phyloP scores from a whole-genome alignment of 129 eudicot species.

The Saposhnikovia divaricata region DNA sequence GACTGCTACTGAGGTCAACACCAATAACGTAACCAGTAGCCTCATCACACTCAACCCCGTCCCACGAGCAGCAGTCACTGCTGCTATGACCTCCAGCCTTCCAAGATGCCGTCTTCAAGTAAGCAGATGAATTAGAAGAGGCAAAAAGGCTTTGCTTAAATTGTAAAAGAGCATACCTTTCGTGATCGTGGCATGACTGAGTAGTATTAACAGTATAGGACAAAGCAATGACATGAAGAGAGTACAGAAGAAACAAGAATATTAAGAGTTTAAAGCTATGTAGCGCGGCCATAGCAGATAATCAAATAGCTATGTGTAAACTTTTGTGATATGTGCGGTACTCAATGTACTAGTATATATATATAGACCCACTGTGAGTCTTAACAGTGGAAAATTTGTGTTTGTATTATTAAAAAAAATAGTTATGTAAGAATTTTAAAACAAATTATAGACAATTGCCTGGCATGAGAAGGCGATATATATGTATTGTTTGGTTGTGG shows the following conservation, averaged over 20 bases:
- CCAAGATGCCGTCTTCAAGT: constrained; percentile 12
- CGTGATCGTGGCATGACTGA: neutral
- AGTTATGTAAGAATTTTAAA: too few relatives aligned
- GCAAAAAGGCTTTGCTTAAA: constrained; percentile 12
- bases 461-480: too few relatives aligned
- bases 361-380: too few relatives aligned
- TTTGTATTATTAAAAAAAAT: too few relatives aligned
- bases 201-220: neutral
- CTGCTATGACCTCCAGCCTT: neutral
- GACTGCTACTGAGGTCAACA: constrained; percentile 19
- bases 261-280: neutral
- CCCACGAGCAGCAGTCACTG: constrained; percentile 14
- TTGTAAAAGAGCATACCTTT: constrained; percentile 8
- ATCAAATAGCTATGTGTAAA: too few relatives aligned
- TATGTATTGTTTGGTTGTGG: too few relatives aligned
- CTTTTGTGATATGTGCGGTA: too few relatives aligned
- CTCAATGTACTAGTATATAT: too few relatives aligned
- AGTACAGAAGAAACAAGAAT: neutral
- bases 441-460: too few relatives aligned
- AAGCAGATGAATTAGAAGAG: neutral
- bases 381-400: too few relatives aligned
- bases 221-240: neutral
- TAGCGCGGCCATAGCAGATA: neutral
- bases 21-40: constrained; percentile 10
- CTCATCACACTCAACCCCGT: constrained; percentile 9